Percentiles rank a stretch among this genome's conserved stretches.
Evolutionary conservation across 2,329 filamentous ascomycete species (phyloP).

Genomic region (Ophiosphaerella narmari): DNA sequence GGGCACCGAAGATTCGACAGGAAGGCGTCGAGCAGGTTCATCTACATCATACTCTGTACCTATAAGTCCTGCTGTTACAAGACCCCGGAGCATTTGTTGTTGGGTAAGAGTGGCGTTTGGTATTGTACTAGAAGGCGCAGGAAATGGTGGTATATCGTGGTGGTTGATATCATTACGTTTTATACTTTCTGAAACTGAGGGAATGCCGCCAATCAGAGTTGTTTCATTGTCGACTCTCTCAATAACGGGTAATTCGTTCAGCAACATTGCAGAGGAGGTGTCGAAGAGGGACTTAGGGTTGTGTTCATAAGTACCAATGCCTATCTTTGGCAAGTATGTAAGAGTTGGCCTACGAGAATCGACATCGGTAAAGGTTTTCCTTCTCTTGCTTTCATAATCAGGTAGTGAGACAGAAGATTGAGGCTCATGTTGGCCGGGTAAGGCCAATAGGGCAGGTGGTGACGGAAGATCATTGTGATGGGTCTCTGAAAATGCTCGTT

Average conservation of each 20-base stretch:
- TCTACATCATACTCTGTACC: conserved; percentile 23
- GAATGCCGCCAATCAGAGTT: not conserved
- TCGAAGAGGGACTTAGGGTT: conserved; percentile 11
- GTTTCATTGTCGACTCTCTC: no score
- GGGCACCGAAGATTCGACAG: conserved; percentile 37
- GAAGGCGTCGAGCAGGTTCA: conserved; percentile 18
- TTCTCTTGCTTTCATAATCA: conserved; percentile 28
- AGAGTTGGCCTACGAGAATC: conserved; percentile 3
- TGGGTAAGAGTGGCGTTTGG: conserved; percentile 49
- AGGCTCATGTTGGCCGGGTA: conserved; percentile 13
- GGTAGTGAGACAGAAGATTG: conserved; percentile 24
- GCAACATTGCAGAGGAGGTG: conserved; percentile 6
- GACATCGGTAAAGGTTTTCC: conserved; percentile 19
- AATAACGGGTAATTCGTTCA: not conserved
- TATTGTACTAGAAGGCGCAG: conserved; percentile 49
- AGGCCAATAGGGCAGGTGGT: conserved; percentile 1
- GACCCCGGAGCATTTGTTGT: conserved; percentile 46
- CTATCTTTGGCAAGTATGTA: conserved; percentile 2
- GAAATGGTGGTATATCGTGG: conserved; percentile 49
- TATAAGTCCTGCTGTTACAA: conserved; percentile 30
- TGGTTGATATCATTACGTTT: conserved; percentile 42
- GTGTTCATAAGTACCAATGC: conserved; percentile 13
- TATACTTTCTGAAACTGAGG: conserved; percentile 37
- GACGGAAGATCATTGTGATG: conserved; percentile 32
- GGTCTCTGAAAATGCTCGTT: conserved; percentile 27